Evolutionary conservation across 2,329 filamentous ascomycete species (phyloP), one percentile per base, ranked within the genome.

Genomic region (Aspergillus tamarii): DNA sequence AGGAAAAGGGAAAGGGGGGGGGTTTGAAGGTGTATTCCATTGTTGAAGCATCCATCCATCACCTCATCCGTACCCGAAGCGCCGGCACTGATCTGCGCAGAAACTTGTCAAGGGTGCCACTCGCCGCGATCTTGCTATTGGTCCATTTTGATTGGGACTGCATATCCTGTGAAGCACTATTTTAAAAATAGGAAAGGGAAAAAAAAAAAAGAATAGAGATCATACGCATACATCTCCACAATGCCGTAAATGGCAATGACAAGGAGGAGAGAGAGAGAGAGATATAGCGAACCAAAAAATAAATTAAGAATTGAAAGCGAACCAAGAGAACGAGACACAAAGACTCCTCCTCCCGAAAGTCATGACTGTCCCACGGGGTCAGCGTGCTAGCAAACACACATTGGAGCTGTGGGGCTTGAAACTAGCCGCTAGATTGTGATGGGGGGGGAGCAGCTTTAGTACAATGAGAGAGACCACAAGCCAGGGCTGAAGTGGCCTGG

Each of bases 31-130:
- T n/a, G 34, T 55, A 19, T 52, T 55, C 52, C 21, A 55, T 36
- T 55, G 52, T 55, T 55, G 52, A 39, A 39, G 32, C 23, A 19
- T 34, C 34, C 23, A 19, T 34, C 34, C 45, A 54, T 59, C 55
- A 23, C 39, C 48, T 34, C 26, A n/a, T 11, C 39, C 12, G 48
- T 57, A 55, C 39, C 58, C 58, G 34, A 30, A 60, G 32, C 58
- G 30, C 48, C 50, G 56, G 43, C 43, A 59, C 56, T 48, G 57
- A 60, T 60, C 50, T 52, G 34, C 57, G 36, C 36, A 36, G 57
- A 41, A 53, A 43, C 46, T 55, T 55, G 19, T 30, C 36, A 10
- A 50, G 41, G 52, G 59, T 52, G 45, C 30, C 48, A 57, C 21
- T 32, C 32, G 43, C 21, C 2, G 32, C 8, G 8, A 8, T 39